Conservation (phyloP, 2,329 filamentous ascomycete genomes). For the Rachicladosporium sp. region DNA sequence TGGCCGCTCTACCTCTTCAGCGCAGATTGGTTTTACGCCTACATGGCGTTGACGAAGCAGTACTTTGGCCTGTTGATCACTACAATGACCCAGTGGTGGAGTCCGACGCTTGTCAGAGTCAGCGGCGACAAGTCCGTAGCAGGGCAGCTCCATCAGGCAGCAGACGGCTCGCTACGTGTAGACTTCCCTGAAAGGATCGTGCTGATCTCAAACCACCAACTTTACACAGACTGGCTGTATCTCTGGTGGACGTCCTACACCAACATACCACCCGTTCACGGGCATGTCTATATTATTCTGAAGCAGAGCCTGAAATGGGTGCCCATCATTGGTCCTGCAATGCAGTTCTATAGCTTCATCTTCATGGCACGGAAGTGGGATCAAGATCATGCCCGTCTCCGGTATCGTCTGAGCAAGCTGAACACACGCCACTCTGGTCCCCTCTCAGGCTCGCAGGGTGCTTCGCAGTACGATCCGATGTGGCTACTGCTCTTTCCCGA, state of each 20-base stretch:
- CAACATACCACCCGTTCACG: constrained; percentile 53
- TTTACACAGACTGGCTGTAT: constrained; percentile 71
- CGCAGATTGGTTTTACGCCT: constrained; percentile 66
- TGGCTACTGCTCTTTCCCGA: constrained; percentile 84
- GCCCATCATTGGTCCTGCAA: constrained; percentile 65
- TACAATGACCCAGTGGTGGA: constrained; percentile 75
- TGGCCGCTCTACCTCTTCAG: constrained; percentile 61
- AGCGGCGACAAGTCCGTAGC: constrained; percentile 71
- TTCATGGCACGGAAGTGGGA: constrained; percentile 89
- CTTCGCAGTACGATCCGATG: constrained; percentile 48
- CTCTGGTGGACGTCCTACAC: constrained; percentile 88
- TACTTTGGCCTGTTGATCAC: constrained; percentile 66
- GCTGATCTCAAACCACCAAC: constrained; percentile 74
- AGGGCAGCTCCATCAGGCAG: constrained; percentile 56
- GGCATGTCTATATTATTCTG: constrained; percentile 79
- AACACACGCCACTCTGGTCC: constrained; percentile 34
- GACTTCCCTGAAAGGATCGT: constrained; percentile 70
- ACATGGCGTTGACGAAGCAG: constrained; percentile 77
- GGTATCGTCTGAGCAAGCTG: constrained; percentile 63
- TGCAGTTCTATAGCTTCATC: constrained; percentile 81
- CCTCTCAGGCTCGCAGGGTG: constrained; percentile 21
- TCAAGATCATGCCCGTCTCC: constrained; percentile 61
- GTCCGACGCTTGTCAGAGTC: constrained; percentile 64
- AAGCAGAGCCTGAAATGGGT: constrained; percentile 78
- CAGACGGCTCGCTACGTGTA: constrained; percentile 60